A percentile compares a stretch with the other conserved stretches of the same genome.
Conservation (phyloP, 2,329 filamentous ascomycete genomes). For the Aspergillus transmontanensis region DNA sequence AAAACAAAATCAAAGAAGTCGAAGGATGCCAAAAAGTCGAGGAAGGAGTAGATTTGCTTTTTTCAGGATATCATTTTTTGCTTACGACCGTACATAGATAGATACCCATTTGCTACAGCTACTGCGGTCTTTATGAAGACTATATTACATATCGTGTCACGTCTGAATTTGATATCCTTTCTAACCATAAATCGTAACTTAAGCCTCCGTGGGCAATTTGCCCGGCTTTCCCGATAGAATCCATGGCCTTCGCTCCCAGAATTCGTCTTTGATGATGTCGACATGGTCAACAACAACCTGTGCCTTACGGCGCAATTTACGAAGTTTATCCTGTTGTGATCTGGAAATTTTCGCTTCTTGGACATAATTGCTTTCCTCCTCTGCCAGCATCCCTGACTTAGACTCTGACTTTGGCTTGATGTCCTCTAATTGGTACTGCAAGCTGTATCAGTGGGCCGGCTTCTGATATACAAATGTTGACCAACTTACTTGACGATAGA, state of each 20-base stretch:
- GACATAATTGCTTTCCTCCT: slow-evolving; percentile 21
- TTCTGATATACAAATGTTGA: background rate
- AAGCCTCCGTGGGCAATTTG: slow-evolving; percentile 59
- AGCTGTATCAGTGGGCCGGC: background rate
- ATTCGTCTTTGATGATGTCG: slow-evolving; percentile 93
- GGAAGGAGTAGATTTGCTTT: slow-evolving; percentile 4
- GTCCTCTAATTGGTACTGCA: slow-evolving; percentile 71
- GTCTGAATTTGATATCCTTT: slow-evolving; percentile 10
- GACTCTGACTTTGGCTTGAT: slow-evolving; percentile 43
- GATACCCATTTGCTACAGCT: slow-evolving; percentile 37
- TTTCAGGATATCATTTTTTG: background rate
- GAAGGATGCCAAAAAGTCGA: slow-evolving; percentile 36
- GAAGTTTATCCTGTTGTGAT: slow-evolving; percentile 80
- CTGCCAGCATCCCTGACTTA: background rate
- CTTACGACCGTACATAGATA: slow-evolving; percentile 15
- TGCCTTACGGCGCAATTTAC: slow-evolving; percentile 78
- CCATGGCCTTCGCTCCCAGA: slow-evolving; percentile 89
- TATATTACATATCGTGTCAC: slow-evolving; percentile 11
- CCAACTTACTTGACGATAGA: slow-evolving; percentile 73
- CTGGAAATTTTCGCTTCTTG: slow-evolving; percentile 64
- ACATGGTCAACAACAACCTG: slow-evolving; percentile 79
- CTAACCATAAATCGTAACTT: slow-evolving; percentile 8
- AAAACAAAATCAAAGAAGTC: slow-evolving; percentile 54
- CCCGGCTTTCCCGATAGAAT: slow-evolving; percentile 74
- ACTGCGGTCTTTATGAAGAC: slow-evolving; percentile 9